Base-by-base conservation (phyloP, 208 protist species). In the Leishmania lainsoni region DNA sequence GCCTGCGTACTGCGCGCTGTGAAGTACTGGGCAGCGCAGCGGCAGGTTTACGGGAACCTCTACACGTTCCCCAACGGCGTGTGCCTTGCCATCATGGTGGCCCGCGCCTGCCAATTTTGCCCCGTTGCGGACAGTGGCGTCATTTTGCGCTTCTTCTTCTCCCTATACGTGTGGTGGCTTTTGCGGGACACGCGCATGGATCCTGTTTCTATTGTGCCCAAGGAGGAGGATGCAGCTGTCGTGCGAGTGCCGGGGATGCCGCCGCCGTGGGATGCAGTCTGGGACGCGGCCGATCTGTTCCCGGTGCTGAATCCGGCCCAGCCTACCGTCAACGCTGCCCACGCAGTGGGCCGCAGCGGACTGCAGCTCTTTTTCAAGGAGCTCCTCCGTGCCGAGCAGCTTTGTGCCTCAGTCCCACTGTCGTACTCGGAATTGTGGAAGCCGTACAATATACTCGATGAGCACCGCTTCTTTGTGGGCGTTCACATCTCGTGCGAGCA, bases 271-370 rank as follows among this genome's bases (percentile, higher is more conserved):
- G 79, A 94, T 73, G 78, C 81, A 26, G 52, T 76, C 22, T 65
- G 81, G 6, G 81, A 83, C 22, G 10, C 73, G 1, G 78, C 89
- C 0, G 96, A 99, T 83, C 81, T 99, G 22, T 94, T 99, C 75
- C 98, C 98, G 16, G 92, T 99, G 59, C 92, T 99, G 42, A 99
- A 99, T 76, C 99, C 99, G 5, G 95, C 97, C 5, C 99, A 99
- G 75, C 99, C 99, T 35, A 95, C 89, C 49, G 98, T 99, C 81
- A 99, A 99, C 84, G 94, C 98, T 9, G 98, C 95, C 0, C 95
- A 98, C 84, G 98, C 79, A 51, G 89, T 98, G 20, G 93, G 93
- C 29, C 91, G 91, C 16, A 91, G 86, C 78, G 91, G 91, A 3
- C 84, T 96, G 56, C 74, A 87, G 54, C 83, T 87, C 32, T 93